Percentiles rank a stretch among this genome's conserved stretches.
phyloP scores from a whole-genome alignment of 2,329 filamentous ascomycete genomes.

The Cadophora sp. region DNA sequence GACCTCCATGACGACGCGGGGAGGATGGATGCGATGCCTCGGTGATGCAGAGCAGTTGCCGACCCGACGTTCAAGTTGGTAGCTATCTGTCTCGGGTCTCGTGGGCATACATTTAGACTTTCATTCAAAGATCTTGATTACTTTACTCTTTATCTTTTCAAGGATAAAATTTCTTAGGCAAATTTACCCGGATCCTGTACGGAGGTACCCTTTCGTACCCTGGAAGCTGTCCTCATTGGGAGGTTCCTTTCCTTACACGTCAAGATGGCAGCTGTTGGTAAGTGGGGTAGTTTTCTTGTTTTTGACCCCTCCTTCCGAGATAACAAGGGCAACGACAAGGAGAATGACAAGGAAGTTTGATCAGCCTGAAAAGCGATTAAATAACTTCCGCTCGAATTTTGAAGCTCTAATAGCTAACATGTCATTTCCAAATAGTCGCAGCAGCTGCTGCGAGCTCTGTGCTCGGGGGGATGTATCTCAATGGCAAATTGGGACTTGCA shows the following conservation, averaged over 20 bases:
- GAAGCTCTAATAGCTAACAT: constrained; percentile 25
- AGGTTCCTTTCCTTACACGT: no score
- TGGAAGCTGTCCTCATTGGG: no score
- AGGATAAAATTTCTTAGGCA: no score
- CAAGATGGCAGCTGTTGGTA: constrained; percentile 14
- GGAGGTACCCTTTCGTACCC: no score
- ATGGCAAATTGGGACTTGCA: constrained; percentile 71
- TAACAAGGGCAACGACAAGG: not conserved
- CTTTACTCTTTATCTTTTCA: no score
- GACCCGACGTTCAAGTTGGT: not conserved
- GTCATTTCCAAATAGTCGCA: constrained; percentile 27
- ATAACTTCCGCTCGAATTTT: not conserved
- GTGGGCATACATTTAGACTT: no score
- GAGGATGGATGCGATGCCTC: not conserved
- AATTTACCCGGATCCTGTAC: no score
- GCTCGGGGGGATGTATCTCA: constrained; percentile 62
- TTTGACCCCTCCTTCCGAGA: not conserved
- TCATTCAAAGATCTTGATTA: no score
- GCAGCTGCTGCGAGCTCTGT: constrained; percentile 44
- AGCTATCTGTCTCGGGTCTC: no score
- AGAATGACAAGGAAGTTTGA: not conserved
- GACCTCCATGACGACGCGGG: not conserved
- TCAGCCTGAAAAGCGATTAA: no score
- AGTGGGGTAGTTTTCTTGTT: not conserved
- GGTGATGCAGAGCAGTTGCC: not conserved